Base-by-base conservation (phyloP, 192 early-diverging fungal genomes). In the Thamnidium elegans region DNA sequence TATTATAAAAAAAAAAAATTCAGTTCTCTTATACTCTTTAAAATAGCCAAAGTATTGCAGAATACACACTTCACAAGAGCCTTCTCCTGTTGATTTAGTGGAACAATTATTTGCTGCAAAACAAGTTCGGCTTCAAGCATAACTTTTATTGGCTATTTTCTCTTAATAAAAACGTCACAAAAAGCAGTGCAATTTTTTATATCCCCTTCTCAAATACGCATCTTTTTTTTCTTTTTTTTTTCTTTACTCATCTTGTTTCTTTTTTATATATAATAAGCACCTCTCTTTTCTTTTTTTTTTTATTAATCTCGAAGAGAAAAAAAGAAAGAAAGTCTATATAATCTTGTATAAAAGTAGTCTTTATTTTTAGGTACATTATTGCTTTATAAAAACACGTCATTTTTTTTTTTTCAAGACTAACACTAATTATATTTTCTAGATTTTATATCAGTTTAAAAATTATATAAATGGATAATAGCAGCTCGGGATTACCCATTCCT, bases 61-160 rank as follows among this genome's bases (percentile, higher is more conserved):
- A 52, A 36, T 59, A 20, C 43, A 60, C 13, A 17, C 56, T 17
- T 20, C 64, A 23, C 58, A 71, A 42, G 70, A 71, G 11, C 63
- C 64, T 6, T 61, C 70, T 19, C 63, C 70, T 5, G 5, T 53
- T 11, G 70, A 71, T 47, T 58, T 71, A 42, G 70, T 71, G 9
- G 70, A 71, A 44, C 70, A 71, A 42, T 7, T 71, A 1, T 71
- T 71, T 66, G 50, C 66, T 48, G n/a, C n/a, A 39, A 56, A 56
- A 39, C 17, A 39, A 39, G 36, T 39, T 39, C 5, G 36, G 4
- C 5, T 56, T 9, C 31, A 56, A 34, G 55, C 32, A 9, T 39
- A 39, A 56, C 19, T 39, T 56, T 11, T 19, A 39, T 56, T 30
- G 55, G 1, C 31, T 3, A 11, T 52, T n/a, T n/a, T n/a, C n/a